Conservation (phyloP, 2,329 filamentous ascomycete genomes). For the Sphaerulina populicola region DNA sequence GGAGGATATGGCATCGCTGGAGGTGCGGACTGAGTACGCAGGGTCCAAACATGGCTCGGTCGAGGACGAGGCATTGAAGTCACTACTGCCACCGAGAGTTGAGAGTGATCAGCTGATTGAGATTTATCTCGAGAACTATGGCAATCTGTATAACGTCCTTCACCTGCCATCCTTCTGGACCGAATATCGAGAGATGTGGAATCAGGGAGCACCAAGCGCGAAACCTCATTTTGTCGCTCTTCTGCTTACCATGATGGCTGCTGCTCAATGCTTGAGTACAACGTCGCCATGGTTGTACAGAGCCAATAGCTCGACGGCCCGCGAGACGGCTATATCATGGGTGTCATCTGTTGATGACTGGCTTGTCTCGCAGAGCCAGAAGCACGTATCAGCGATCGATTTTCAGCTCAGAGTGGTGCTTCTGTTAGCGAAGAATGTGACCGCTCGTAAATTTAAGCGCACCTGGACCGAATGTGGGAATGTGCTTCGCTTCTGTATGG, state of each 20-base stretch:
- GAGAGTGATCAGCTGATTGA: constrained; percentile 38
- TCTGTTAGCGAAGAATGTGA: constrained; percentile 44
- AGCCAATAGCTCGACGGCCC: constrained; percentile 38
- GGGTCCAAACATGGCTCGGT: constrained; percentile 19
- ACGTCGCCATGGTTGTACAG: constrained; percentile 32
- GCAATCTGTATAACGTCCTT: constrained; percentile 46
- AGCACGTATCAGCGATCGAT: constrained; percentile 44
- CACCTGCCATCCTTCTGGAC: constrained; percentile 47
- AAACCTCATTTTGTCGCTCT: constrained; percentile 34
- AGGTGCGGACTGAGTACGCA: constrained; percentile 21
- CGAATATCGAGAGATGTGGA: constrained; percentile 46
- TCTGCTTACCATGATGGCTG: constrained; percentile 36
- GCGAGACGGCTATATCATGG: constrained; percentile 34
- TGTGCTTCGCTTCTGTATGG: constrained; percentile 46
- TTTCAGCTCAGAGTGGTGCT: constrained; percentile 47
- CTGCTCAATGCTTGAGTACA: constrained; percentile 32
- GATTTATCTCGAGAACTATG: constrained; percentile 46
- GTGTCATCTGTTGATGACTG: constrained; percentile 38
- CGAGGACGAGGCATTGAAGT: constrained; percentile 32
- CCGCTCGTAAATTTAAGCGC: constrained; percentile 47
- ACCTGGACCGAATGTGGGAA: constrained; percentile 46
- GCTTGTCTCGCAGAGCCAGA: constrained; percentile 42
- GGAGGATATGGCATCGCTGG: constrained; percentile 24
- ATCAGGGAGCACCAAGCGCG: constrained; percentile 22
- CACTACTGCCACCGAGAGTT: constrained; percentile 32